phyloP scores from a whole-genome alignment of 1,139 yeast genomes.

The Blastobotrys malaysiensis region DNA sequence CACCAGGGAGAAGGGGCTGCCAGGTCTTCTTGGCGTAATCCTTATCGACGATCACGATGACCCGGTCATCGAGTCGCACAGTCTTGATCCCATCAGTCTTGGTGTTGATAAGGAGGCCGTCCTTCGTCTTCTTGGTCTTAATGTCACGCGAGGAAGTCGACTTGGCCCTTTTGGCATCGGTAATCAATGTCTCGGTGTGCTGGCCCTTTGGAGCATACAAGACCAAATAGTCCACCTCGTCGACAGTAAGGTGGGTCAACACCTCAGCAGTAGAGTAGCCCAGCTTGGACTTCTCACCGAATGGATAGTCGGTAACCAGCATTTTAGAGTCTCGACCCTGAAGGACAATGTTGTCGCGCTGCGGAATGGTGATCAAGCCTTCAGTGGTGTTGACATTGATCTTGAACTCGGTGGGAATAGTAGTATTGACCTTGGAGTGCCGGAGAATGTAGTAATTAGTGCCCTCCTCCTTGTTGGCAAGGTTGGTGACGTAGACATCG shows the following conservation, averaged over 20 bases:
- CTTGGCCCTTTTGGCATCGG: background rate
- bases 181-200: background rate
- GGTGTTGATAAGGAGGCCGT: background rate
- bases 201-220: background rate
- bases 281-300: background rate
- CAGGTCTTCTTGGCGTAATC: background rate
- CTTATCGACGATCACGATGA: background rate
- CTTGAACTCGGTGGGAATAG: background rate
- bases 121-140: background rate
- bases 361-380: background rate
- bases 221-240: background rate
- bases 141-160: background rate
- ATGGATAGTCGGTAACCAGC: background rate
- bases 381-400: background rate
- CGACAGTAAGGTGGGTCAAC: background rate
- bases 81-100: background rate
- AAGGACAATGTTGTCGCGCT: background rate
- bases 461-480: background rate
- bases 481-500: background rate
- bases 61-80: background rate
- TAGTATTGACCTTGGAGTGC: background rate
- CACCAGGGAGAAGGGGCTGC: background rate
- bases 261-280: background rate
- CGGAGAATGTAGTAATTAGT: background rate
- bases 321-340: background rate